Evolutionary conservation across 2,329 filamentous ascomycete genomes (phyloP).

Genomic region (Pochonia chlamydosporia): DNA sequence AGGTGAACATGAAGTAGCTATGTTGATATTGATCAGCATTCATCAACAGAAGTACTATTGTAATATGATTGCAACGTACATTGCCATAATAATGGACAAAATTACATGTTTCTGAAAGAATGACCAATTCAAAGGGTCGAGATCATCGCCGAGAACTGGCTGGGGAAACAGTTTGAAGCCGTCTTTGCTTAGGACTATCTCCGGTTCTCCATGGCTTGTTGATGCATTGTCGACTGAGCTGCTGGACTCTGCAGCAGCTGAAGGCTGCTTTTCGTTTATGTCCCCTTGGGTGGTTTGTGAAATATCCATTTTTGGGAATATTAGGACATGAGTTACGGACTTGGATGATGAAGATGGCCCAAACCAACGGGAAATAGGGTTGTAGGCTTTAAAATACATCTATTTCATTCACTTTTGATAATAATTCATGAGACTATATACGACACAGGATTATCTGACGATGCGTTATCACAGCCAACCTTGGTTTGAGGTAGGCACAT

Average conservation of each 20-base stretch:
- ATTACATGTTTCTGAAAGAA: slow-evolving; percentile 39
- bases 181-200: slow-evolving; percentile 4
- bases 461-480: too few species aligned
- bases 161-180: slow-evolving; percentile 23
- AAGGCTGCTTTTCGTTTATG: not conserved
- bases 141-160: slow-evolving; percentile 26
- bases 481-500: too few species aligned
- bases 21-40: not conserved
- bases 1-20: slow-evolving; percentile 53
- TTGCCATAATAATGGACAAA: slow-evolving; percentile 45
- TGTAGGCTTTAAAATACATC: too few species aligned
- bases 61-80: slow-evolving; percentile 27
- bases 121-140: slow-evolving; percentile 52
- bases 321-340: too few species aligned
- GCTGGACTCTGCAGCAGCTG: not conserved
- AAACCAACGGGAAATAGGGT: too few species aligned
- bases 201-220: not conserved
- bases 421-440: too few species aligned
- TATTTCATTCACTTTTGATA: too few species aligned
- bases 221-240: not conserved
- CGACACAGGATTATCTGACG: too few species aligned
- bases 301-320: not conserved
- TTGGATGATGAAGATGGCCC: too few species aligned
- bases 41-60: not conserved
- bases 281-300: not conserved